Percentiles rank a stretch among this genome's conserved stretches.
Conservation (phyloP, 192 early-diverging fungal species). For the Coemansia erecta region DNA sequence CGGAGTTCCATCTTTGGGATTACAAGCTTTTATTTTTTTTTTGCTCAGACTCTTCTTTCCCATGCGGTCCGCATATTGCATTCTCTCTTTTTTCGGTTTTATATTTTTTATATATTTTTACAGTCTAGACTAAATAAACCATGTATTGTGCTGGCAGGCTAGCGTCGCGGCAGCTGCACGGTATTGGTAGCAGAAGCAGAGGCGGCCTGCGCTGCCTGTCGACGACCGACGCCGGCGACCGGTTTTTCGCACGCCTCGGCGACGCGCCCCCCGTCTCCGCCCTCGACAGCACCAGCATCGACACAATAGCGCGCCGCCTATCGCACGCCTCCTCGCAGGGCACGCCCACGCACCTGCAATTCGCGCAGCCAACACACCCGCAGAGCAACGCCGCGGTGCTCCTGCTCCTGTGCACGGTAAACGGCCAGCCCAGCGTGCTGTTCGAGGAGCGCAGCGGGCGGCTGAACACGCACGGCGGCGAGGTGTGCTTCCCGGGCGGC, state of each 20-base stretch:
- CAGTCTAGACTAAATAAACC: neutral
- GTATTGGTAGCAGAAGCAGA: too few species aligned
- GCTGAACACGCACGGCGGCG: constrained; percentile 73
- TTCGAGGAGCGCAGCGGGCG: constrained; percentile 71
- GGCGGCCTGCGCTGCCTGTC: too few species aligned
- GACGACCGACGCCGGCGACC: neutral
- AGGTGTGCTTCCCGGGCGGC: constrained; percentile 80
- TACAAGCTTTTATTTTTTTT: neutral
- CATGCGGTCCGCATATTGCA: neutral
- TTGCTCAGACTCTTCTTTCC: neutral
- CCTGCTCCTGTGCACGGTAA: constrained; percentile 62
- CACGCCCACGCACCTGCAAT: constrained; percentile 15
- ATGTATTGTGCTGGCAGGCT: neutral
- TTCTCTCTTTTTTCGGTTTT: neutral
- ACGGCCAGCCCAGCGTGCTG: constrained; percentile 64
- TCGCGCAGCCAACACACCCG: constrained; percentile 6
- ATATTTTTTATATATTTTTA: neutral
- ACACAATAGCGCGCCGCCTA: constrained; percentile 26
- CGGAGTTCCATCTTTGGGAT: too few species aligned
- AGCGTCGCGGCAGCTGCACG: too few species aligned
- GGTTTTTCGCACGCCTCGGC: neutral
- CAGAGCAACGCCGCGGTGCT: constrained; percentile 35
- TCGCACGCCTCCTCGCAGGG: neutral
- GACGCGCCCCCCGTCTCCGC: constrained; percentile 14
- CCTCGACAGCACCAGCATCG: constrained; percentile 13